A percentile compares a stretch with the other conserved stretches of the same genome.
Conservation (phyloP, 2,329 filamentous ascomycete species). For the Fusarium sp. region DNA sequence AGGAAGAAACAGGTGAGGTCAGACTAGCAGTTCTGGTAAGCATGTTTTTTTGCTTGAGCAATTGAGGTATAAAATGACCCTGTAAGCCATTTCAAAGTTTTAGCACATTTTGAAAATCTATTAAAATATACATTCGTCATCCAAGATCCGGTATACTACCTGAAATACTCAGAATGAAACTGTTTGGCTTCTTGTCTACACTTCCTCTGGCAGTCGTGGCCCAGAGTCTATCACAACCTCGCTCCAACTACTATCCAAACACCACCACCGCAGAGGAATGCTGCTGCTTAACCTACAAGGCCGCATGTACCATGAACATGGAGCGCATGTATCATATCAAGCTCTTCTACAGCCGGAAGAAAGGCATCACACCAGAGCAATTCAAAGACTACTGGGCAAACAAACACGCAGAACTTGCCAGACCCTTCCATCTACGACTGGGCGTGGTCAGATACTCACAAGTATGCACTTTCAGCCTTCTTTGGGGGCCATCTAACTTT, state of each 20-base stretch:
- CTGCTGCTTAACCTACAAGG: slow-evolving; percentile 31
- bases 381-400: slow-evolving; percentile 3
- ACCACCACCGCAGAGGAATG: slow-evolving; percentile 9
- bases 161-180: neutral
- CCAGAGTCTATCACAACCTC: neutral
- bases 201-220: neutral
- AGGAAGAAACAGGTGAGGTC: neutral
- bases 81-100: neutral
- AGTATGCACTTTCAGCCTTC: neutral
- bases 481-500: neutral
- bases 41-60: no score
- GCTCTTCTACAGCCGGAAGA: slow-evolving; percentile 1
- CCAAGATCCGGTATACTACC: no score
- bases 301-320: slow-evolving; percentile 31
- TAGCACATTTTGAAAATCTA: neutral
- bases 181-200: neutral
- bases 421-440: neutral
- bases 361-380: neutral
- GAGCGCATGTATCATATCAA: slow-evolving; percentile 28
- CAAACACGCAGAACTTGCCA: neutral
- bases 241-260: neutral
- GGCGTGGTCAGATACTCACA: neutral
- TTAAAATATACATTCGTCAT: neutral
- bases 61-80: no score
- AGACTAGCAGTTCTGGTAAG: no score